Conservation (phyloP, 202 grass and related monocot species). For the Zoysia matrella region DNA sequence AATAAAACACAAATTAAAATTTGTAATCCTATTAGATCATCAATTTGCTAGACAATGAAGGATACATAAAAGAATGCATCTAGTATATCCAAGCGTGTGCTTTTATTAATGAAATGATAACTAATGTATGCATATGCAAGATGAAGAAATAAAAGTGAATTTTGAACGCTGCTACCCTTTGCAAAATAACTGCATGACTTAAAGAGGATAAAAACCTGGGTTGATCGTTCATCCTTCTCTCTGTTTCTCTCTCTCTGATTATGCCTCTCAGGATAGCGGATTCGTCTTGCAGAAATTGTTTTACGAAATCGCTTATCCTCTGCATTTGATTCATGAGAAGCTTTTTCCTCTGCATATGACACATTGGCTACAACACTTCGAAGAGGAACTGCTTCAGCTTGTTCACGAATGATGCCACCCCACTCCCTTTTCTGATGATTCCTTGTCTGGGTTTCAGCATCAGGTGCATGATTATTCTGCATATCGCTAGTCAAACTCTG, state of each 20-base stretch:
- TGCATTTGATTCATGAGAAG: constrained; percentile 12
- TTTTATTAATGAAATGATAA: constrained; percentile 22
- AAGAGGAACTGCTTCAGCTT: constrained; percentile 58
- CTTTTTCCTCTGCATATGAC: constrained; percentile 51
- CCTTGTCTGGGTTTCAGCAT: constrained; percentile 44
- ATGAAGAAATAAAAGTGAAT: not conserved
- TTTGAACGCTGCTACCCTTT: not conserved
- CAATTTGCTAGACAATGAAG: not conserved
- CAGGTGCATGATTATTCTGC: constrained; percentile 37
- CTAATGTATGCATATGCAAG: constrained; percentile 5
- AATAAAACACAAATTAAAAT: not conserved
- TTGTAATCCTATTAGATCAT: not conserved
- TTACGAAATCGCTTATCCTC: constrained; percentile 45
- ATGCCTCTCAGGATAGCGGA: constrained; percentile 45
- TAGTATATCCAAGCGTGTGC: constrained; percentile 18
- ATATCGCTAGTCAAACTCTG: constrained; percentile 30
- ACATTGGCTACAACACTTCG: constrained; percentile 63
- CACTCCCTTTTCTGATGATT: constrained; percentile 58
- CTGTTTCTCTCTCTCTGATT: constrained; percentile 58
- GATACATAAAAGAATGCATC: not conserved
- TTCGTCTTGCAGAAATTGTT: constrained; percentile 40
- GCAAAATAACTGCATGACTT: constrained; percentile 1
- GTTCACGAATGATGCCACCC: constrained; percentile 48
- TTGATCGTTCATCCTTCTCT: constrained; percentile 53
- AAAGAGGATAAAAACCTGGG: constrained; percentile 49